Evolutionary conservation across 345 rosid species (phyloP), one percentile per base, ranked within the genome.

Genomic region (Camelina neglecta): DNA sequence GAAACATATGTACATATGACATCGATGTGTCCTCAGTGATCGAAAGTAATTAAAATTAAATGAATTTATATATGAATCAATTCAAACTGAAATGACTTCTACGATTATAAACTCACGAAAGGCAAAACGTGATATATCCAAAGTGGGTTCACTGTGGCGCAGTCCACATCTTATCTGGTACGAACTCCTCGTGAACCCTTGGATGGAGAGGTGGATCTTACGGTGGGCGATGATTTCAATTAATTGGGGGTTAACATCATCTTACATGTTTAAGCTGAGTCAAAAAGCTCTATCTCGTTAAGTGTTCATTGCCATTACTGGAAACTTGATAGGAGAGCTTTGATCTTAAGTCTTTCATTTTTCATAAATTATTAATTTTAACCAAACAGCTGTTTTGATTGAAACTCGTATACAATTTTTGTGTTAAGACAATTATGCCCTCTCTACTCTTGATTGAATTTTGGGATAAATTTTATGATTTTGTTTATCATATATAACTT

Each of bases 211-310:
- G 50, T 41, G 42, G 50, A 73, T 78, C 81, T 66, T 67, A 73
- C 31, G 81, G 66, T 67, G 70, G 24, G n/a, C 35, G 68, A 67
- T 60, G 70, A 15, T 45, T 51, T 73, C 45, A 71, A 49, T 65
- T 64, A 49, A 74, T 56, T 44, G 60, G 42, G 63, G 77, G 85
- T 74, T 78, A 59, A 60, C 83, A 61, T 85, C 86, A 81, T 60
- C 77, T 83, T 85, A 83, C 86, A 74, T 79, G 77, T 85, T 85
- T 82, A 68, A 78, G 88, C 80, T 80, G 73, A 85, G 85, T 81
- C 88, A 85, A 84, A 81, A 48, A 58, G 70, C 80, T 75, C 69
- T 79, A 81, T 76, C 89, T 69, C 79, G 71, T 67, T 67, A 64
- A 80, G 79, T 67, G 78, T 81, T 73, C 77, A 69, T 64, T 84